A percentile compares a stretch with the other conserved stretches of the same genome.
phyloP scores from a whole-genome alignment of 1,284 basidiomycete genomes.

The Ustilago esculenta region DNA sequence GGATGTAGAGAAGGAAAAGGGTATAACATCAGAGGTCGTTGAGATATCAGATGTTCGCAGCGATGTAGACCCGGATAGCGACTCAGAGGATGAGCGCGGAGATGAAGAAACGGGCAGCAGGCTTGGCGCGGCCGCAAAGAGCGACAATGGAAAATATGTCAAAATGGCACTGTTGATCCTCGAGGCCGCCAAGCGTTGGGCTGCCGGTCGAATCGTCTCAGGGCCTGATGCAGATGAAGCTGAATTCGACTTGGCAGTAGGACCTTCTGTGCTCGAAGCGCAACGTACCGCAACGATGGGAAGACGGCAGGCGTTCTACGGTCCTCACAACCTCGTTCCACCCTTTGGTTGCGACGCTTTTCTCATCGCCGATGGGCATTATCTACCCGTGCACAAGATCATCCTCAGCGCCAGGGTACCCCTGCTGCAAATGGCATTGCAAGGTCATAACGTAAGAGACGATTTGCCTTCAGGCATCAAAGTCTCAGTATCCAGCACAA shows the following conservation, averaged over 20 bases:
- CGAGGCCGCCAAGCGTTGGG: conserved; percentile 70
- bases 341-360: conserved; percentile 74
- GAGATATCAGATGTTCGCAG: conserved; percentile 47
- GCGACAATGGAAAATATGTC: conserved; percentile 27
- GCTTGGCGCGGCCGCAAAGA: not conserved
- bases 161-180: conserved; percentile 65
- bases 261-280: not conserved
- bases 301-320: conserved; percentile 35
- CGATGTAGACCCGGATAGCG: conserved; percentile 66
- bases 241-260: not conserved
- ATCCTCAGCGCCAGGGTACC: conserved; percentile 75
- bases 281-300: not conserved
- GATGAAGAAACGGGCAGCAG: not conserved
- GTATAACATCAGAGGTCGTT: conserved; percentile 50
- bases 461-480: conserved; percentile 26
- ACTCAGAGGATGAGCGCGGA: conserved; percentile 56
- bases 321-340: conserved; percentile 42
- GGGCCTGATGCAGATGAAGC: not conserved
- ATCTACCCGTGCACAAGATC: conserved; percentile 75
- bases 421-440: conserved; percentile 68
- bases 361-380: conserved; percentile 69
- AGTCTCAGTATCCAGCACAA: conserved; percentile 6
- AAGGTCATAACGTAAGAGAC: conserved; percentile 15
- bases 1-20: conserved; percentile 30
- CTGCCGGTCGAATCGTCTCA: conserved; percentile 64